Evolutionary conservation across 257 asterid species (phyloP), one percentile per base, ranked within the genome.

Genomic region (Fraxinus americana): DNA sequence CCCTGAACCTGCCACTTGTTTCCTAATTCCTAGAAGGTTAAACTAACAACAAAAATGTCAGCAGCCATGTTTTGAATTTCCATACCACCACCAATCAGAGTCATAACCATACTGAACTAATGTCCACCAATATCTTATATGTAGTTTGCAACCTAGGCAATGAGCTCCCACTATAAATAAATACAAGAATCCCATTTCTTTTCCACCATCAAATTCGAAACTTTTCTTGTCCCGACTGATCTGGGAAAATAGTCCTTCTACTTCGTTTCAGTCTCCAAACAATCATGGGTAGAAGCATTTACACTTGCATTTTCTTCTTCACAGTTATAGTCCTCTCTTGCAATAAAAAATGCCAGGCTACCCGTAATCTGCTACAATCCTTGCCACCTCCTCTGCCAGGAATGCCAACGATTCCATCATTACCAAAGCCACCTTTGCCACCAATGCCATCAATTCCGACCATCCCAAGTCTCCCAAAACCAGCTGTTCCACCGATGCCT

Each of bases 311-410:
- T 7, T 1, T 76, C 70, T 59, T 75, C 38, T 21, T 81, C n/a
- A 77, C 35, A 4, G 75, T 78, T 29, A 71, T 32, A 25, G 29
- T n/a, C 70, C 19, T 81, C 57, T 10, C 83, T 19, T 68, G 72
- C 79, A 77, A 69, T 36, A 67, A 34, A 27, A 67, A 75, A 75
- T 81, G 85, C 1, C 63, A 84, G 4, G 88, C 72, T 0, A 65
- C 82, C 2, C 85, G 85, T 17, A 79, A 75, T 30, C 78, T 84
- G 34, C 27, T 81, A 39, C 87, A 84, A 68, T 45, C 81, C 2
- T 61, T 61, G 30, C 34, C 68, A 1, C 67, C 67, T 23, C 32
- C 68, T 0, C 23, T 74, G 36, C 84, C 84, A 0, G 82, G 82
- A 39, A n/a, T 39, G 59, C 74, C 74, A 0, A 34, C 74, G 5